Conservation (phyloP, 257 asterid species). For the Capsicum chinense region DNA sequence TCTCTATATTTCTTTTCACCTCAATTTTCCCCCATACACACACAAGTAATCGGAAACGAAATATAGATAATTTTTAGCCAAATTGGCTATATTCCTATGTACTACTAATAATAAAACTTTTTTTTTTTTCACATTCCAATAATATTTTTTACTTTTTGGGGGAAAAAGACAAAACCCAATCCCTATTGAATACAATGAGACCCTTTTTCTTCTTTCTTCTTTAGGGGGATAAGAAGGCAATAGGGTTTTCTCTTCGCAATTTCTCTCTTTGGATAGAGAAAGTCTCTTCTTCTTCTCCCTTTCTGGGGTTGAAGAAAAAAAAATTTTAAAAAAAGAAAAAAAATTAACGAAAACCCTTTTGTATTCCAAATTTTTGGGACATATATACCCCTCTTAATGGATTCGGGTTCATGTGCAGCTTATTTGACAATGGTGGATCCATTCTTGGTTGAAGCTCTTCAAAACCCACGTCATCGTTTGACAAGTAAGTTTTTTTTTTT, state of each 20-base stretch:
- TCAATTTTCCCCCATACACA: no score
- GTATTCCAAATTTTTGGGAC: constrained; percentile 4
- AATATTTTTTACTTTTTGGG: not conserved
- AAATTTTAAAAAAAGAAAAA: no score
- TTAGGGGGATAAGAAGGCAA: constrained; percentile 30
- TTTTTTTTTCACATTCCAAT: not conserved
- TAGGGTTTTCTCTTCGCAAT: constrained; percentile 27
- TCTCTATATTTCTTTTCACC: not conserved
- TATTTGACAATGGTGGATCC: constrained; percentile 81
- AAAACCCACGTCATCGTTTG: constrained; percentile 96
- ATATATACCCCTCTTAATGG: constrained; percentile 34
- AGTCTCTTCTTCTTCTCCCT: constrained; percentile 27
- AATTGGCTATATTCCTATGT: no score
- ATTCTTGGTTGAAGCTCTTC: constrained; percentile 95
- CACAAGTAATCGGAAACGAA: no score
- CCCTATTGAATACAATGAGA: constrained; percentile 7
- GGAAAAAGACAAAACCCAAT: constrained; percentile 23
- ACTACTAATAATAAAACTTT: no score
- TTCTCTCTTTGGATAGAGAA: constrained; percentile 15
- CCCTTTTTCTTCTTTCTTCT: constrained; percentile 1
- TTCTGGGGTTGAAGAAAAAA: constrained; percentile 36
- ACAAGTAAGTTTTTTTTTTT: constrained; percentile 60
- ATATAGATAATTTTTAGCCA: no score
- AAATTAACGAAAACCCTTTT: not conserved
- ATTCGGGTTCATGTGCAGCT: constrained; percentile 42